Evolutionary conservation across 345 rosid species (phyloP).

Genomic region (Salix arbutifolia): DNA sequence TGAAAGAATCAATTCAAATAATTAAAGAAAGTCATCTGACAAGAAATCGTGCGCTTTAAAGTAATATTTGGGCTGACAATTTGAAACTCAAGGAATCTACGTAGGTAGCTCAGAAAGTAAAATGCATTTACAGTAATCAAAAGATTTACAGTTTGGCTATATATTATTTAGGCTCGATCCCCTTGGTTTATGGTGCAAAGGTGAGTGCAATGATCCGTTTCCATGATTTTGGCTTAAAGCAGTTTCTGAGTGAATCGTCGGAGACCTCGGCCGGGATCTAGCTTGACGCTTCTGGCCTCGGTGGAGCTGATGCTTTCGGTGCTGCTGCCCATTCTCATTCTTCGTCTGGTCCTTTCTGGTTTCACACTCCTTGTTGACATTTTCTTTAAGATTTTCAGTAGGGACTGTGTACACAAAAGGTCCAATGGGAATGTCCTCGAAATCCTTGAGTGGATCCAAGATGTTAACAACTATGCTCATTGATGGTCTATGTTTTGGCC

Average conservation of each 20-base stretch:
- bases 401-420: conserved; percentile 68
- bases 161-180: not conserved
- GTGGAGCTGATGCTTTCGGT: conserved; percentile 28
- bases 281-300: conserved; percentile 14
- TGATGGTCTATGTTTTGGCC: conserved; percentile 71
- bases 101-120: not conserved
- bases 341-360: conserved; percentile 24
- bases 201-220: conserved; percentile 36
- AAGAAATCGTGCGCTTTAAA: not conserved
- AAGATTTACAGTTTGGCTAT: conserved; percentile 8
- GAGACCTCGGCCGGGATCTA: conserved; percentile 30
- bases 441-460: conserved; percentile 57
- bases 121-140: not conserved
- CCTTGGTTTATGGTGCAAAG: conserved; percentile 25
- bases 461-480: conserved; percentile 61
- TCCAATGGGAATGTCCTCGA: conserved; percentile 49
- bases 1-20: conserved; percentile 14
- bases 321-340: conserved; percentile 34
- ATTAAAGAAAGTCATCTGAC: not conserved
- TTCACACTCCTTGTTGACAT: conserved; percentile 23
- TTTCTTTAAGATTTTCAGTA: conserved; percentile 21
- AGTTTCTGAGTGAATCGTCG: conserved; percentile 23
- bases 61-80: not conserved
- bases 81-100: not conserved
- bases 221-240: conserved; percentile 21